Evolutionary conservation across 1,284 basidiomycete genomes (phyloP), one percentile per base, ranked within the genome.

Genomic region (Cystobasidium sp.): DNA sequence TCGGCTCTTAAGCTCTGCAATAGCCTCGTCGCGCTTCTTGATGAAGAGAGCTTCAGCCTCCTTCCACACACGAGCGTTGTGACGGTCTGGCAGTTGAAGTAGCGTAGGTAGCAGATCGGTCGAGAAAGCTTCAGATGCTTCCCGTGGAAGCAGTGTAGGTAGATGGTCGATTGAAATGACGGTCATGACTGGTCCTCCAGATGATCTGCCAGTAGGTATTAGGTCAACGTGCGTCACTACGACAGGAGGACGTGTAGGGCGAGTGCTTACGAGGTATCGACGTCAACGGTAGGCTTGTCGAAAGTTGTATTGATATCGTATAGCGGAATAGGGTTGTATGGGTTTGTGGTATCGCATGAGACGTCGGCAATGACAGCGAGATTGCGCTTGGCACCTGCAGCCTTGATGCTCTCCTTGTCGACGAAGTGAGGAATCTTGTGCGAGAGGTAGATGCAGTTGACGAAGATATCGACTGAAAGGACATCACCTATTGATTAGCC

Each of bases 381-480:
- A 69, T 88, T 86, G 76, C 97, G 87, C 22, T 84, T 83, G 12
- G 52, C 74, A 31, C 94, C 94, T 12, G 91, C 93, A 24, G 86
- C 85, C 31, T 84, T 84, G 79, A 98, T 90, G 77, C 88, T 88
- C 61, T 93, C 89, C 51, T 83, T 83, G 12, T 91, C 91, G 75
- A 99, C 78, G 84, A 99, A 99, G 67, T 91, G 87, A 16, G 95
- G 94, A 79, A 99, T 99, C 77, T 88, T 86, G 67, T 90, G 88
- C 66, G 89, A 90, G 75, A 99, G 90, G 84, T 99, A 99, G 84
- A 99, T 99, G 88, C 97, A 99, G 86, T 99, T 99, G 86, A 99
- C 89, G 81, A 99, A 98, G 81, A 99, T 90, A 84, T 99, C 97
- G 77, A 94, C 96, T 85, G 74, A 12, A 44, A 68, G 66, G 18